Base-by-base conservation (phyloP, 495 filamentous ascomycete genomes). In the Bryoglossum gracile region DNA sequence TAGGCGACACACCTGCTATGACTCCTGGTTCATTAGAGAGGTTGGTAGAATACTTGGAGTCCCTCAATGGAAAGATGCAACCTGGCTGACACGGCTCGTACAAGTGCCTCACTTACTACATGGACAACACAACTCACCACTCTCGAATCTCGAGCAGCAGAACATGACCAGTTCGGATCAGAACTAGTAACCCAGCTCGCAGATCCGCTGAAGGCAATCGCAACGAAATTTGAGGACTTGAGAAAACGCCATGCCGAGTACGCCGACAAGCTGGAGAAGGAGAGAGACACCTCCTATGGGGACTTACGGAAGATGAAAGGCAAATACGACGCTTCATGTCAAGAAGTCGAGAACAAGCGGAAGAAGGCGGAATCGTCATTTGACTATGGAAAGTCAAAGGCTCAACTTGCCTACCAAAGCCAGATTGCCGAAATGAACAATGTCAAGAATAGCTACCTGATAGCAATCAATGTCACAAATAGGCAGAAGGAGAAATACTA, bases 401-500 rank as follows among this genome's bases (percentile, higher is more conserved):
- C 94, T 5, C 87, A 94, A 63, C 80, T 77, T 56, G 80, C 84
- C 14, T 97, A 92, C 63, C 87, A 94, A 58, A 86, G 92, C 59
- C 90, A 97, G 63, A 70, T 90, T 32, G 59, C 80, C 33, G 91
- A 97, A 46, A 97, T 97, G 94, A 82, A 87, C 65, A 97, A 97
- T 62, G 78, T 86, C 59, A 99, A 99, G 84, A 99, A 97, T 60
- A 89, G 87, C 1, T 99, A 99, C 59, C 70, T 99, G 30, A 91
- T 99, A 54, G 77, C 78, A 46, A 94, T 99, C 70, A 92, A 91
- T 61, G 86, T 95, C 35, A 89, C 91, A 30, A 99, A 99, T 67
- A 90, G 87, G 64, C 81, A 94, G 59, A 97, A 96, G 68, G 87
- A 94, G 63, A 88, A 81, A 62, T 96, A 96, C 68, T 99, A 89